phyloP scores from a whole-genome alignment of 441 rosid genomes.

The Gossypium lobatum region DNA sequence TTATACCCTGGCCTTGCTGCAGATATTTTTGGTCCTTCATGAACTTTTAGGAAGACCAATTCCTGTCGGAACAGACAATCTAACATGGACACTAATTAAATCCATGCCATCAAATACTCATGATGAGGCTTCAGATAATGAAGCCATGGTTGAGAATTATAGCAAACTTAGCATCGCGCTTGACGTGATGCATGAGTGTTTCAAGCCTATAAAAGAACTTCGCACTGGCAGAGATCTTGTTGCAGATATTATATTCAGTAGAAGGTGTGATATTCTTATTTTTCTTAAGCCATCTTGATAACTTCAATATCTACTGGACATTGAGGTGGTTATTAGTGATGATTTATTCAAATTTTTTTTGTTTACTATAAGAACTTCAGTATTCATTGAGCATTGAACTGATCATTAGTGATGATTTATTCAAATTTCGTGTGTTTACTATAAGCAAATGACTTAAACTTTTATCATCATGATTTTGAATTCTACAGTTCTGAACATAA shows the following conservation, averaged over 20 bases:
- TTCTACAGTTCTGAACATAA: slow-evolving; percentile 53
- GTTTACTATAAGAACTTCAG: no score
- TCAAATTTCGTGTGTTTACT: not conserved
- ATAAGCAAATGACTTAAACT: not conserved
- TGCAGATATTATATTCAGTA: slow-evolving; percentile 64
- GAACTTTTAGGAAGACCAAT: slow-evolving; percentile 49
- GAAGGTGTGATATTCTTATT: slow-evolving; percentile 41
- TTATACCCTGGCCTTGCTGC: slow-evolving; percentile 18
- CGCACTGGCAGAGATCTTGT: slow-evolving; percentile 49
- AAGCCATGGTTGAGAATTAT: slow-evolving; percentile 39
- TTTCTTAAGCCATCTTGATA: slow-evolving; percentile 1
- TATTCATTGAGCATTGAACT: no score
- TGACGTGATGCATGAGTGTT: slow-evolving; percentile 80
- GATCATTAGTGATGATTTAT: not conserved
- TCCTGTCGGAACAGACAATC: slow-evolving; percentile 39
- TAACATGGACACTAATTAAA: slow-evolving; percentile 68
- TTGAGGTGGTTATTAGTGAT: not conserved
- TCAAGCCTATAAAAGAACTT: slow-evolving; percentile 60
- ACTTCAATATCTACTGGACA: not conserved
- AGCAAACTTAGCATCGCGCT: slow-evolving; percentile 65
- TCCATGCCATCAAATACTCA: slow-evolving; percentile 21
- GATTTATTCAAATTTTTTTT: no score
- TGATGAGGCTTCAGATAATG: slow-evolving; percentile 28
- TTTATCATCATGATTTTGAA: slow-evolving; percentile 6
- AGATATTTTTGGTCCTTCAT: slow-evolving; percentile 46